Base-by-base conservation (phyloP, 352 stramenopile species). In the Globisporangium radiosum region DNA sequence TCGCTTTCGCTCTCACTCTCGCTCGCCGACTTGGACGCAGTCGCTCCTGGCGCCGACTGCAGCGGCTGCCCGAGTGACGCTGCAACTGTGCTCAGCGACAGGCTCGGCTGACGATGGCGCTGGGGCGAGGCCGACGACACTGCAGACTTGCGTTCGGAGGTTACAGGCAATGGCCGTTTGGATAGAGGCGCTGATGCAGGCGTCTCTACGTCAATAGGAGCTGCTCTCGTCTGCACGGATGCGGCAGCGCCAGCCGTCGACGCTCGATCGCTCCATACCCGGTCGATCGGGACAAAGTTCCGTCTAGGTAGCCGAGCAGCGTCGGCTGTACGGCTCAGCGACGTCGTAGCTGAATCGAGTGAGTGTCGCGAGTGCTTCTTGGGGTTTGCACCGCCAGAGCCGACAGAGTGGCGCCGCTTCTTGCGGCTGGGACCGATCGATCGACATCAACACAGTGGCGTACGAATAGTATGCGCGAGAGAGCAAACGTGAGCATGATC, bases 1-100 rank as follows among this genome's bases (percentile, higher is more conserved):
- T 33, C 25, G 2, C 25, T 33, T 57, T 50, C 39, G 49, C 58
- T 39, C 55, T 60, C n/a, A 15, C 25, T 14, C 61, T 57, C 17
- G 52, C 55, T 25, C 36, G 50, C 19, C 60, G 47, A 7, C 45
- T 47, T 1, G 7, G 4, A 3, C 11, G 37, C 11, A 11, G 40
- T 15, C n/a, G 17, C 2, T 17, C 10, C 33, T 17, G 49, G 53
- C 6, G 45, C 10, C 6, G 47, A 55, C 33, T 61, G 70, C 39
- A 33, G 25, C 25, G 48, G 52, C 25, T 70, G 55, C 5, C 57
- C 67, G 17, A 77, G 42, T 7, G 64, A 66, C 47, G 43, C 38
- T 14, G 59, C 57, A 1, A 71, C n/a, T 13, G 62, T 56, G 17
- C 42, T 37, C 14, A 73, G 43, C 25, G 67, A 69, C n/a, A 75